Percentiles rank a stretch among this genome's conserved stretches.
Conservation (phyloP, 306 rosid species). For the Lotus japonicus region DNA sequence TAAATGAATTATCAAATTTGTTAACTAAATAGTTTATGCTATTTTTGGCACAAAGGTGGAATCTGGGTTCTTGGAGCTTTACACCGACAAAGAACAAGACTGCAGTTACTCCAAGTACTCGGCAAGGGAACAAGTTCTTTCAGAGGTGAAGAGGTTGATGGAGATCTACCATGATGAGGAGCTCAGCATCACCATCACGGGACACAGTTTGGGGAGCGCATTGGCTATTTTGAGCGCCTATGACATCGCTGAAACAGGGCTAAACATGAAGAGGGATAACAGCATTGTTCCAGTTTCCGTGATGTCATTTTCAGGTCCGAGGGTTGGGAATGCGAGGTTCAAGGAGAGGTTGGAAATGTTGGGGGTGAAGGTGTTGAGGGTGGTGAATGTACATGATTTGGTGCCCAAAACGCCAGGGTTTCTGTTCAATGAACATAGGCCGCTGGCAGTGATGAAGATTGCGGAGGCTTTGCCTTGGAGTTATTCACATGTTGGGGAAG, state of each 20-base stretch:
- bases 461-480: conserved; percentile 75
- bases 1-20: no score
- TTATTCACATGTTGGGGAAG: conserved; percentile 72
- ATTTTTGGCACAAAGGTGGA: conserved; percentile 14
- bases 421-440: conserved; percentile 45
- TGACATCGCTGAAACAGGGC: conserved; percentile 61
- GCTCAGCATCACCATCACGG: conserved; percentile 65
- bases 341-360: conserved; percentile 55
- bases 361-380: conserved; percentile 70
- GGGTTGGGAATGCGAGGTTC: conserved; percentile 74
- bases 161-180: conserved; percentile 47
- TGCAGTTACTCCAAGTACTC: conserved; percentile 56
- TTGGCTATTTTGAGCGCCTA: conserved; percentile 63
- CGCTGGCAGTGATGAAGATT: conserved; percentile 43
- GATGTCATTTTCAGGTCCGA: conserved; percentile 70
- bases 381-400: conserved; percentile 56
- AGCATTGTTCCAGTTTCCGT: conserved; percentile 47
- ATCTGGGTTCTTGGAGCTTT: conserved; percentile 73
- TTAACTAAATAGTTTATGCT: no score
- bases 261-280: conserved; percentile 33
- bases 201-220: conserved; percentile 80
- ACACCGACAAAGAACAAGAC: conserved; percentile 50
- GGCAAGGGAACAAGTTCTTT: conserved; percentile 65
- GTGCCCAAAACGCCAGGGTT: conserved; percentile 70
- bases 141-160: conserved; percentile 45